Conservation (phyloP, 495 filamentous ascomycete species). For the Aspergillus funiculosus region DNA sequence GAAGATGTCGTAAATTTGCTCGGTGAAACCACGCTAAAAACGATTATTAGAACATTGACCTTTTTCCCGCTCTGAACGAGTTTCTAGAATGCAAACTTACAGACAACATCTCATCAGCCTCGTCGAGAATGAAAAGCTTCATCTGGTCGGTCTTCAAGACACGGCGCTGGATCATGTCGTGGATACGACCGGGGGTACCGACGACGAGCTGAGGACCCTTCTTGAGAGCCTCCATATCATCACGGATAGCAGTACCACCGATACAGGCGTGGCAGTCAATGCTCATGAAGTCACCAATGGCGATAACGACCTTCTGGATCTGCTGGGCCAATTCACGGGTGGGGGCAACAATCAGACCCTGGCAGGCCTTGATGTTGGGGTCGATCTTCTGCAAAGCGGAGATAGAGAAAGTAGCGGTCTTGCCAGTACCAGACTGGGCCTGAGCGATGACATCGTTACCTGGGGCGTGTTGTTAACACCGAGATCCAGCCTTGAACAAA, state of each 20-base stretch:
- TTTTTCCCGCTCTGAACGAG: no score
- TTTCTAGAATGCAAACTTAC: conserved; percentile 50
- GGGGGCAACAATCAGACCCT: conserved; percentile 92
- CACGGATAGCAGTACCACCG: conserved; percentile 94
- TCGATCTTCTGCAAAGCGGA: conserved; percentile 98
- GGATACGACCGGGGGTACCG: conserved; percentile 93
- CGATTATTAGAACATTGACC: not conserved
- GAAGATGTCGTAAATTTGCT: conserved; percentile 99
- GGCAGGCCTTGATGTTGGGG: conserved; percentile 84
- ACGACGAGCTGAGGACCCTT: conserved; percentile 95
- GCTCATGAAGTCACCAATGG: conserved; percentile 99
- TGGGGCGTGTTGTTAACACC: conserved; percentile 32
- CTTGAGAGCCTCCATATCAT: conserved; percentile 94
- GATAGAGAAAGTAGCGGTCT: conserved; percentile 99
- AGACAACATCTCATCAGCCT: conserved; percentile 98
- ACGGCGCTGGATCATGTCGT: conserved; percentile 98
- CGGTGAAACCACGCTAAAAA: conserved; percentile 83
- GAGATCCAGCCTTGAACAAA: conserved; percentile 24
- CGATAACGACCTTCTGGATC: conserved; percentile 98
- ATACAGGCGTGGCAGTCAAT: conserved; percentile 99
- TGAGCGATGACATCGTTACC: conserved; percentile 98
- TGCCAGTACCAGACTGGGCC: conserved; percentile 98
- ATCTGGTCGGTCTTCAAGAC: conserved; percentile 89
- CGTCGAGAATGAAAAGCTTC: conserved; percentile 99
- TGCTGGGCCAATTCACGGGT: conserved; percentile 97